phyloP scores from a whole-genome alignment of 202 grass and related monocot genomes.

The Saccharum hybrid region DNA sequence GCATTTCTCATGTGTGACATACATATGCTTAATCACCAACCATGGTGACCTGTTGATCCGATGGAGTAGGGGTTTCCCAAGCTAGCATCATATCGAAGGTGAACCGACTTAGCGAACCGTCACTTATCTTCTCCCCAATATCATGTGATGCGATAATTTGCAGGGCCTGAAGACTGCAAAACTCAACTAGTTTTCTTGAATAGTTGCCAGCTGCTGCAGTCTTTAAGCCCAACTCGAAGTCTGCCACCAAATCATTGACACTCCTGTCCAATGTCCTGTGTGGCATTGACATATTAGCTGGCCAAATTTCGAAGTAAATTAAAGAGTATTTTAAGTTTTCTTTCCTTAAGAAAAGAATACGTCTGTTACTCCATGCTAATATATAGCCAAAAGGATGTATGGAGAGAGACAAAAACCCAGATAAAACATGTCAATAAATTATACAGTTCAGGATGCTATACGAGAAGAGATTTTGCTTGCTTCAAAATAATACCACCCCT shows the following conservation, averaged over 20 bases:
- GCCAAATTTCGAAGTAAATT: background rate
- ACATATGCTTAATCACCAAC: constrained; percentile 45
- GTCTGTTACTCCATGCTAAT: background rate
- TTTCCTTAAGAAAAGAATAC: background rate
- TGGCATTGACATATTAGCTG: constrained; percentile 8
- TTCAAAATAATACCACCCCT: background rate
- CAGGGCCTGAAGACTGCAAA: constrained; percentile 69
- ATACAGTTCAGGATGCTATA: background rate
- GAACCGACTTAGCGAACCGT: constrained; percentile 68
- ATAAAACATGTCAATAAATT: background rate
- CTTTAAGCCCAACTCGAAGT: constrained; percentile 63
- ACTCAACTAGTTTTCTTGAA: constrained; percentile 86
- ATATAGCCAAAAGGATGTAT: background rate
- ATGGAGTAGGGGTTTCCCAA: constrained; percentile 70
- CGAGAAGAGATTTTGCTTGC: background rate
- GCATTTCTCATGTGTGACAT: background rate
- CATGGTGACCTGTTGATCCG: constrained; percentile 53
- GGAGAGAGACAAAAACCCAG: background rate
- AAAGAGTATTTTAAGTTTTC: background rate
- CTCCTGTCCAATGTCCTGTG: constrained; percentile 63
- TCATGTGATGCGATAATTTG: constrained; percentile 46
- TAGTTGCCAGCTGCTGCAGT: constrained; percentile 60
- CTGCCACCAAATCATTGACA: constrained; percentile 57
- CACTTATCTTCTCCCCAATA: constrained; percentile 62
- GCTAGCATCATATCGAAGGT: constrained; percentile 98